Conservation (phyloP, 805 yeast genomes). For the Candida sanyiensis region DNA sequence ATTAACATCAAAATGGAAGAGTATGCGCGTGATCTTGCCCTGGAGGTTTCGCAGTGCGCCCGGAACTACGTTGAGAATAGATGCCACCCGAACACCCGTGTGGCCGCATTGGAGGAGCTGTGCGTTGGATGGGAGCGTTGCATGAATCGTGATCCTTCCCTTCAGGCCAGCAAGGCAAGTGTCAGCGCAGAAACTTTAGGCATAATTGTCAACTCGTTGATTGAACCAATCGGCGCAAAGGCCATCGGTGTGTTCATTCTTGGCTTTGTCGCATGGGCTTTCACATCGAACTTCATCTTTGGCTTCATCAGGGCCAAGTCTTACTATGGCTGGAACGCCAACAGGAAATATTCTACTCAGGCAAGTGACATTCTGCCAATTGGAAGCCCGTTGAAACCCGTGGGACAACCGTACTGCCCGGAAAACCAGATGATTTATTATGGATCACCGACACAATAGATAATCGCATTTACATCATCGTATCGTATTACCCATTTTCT, state of each 20-base stretch:
- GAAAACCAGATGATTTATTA: not conserved
- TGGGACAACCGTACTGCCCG: not conserved
- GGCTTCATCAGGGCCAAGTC: conserved; percentile 57
- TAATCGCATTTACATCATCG: too few relatives aligned
- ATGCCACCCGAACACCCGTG: conserved; percentile 50
- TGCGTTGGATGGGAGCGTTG: conserved; percentile 64
- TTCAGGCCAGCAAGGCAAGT: conserved; percentile 44
- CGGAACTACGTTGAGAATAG: conserved; percentile 46
- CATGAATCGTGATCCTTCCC: conserved; percentile 48
- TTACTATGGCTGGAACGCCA: conserved; percentile 31
- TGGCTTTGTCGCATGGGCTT: conserved; percentile 39
- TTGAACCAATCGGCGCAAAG: conserved; percentile 64
- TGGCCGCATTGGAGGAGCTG: conserved; percentile 50
- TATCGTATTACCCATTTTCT: too few relatives aligned
- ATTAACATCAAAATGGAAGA: conserved; percentile 45
- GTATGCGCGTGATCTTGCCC: conserved; percentile 38
- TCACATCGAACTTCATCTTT: conserved; percentile 56
- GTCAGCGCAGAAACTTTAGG: conserved; percentile 62
- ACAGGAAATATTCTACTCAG: not conserved
- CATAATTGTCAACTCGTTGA: conserved; percentile 50
- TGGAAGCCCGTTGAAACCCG: not conserved
- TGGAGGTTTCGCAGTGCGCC: conserved; percentile 51
- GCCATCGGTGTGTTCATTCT: conserved; percentile 42
- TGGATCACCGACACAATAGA: not conserved
- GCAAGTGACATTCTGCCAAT: not conserved